These are phyloP conservation scores for Triticum urartu DNA, from an alignment of 176 grass and related monocot genomes.

Conservation along the genomic window DNA sequence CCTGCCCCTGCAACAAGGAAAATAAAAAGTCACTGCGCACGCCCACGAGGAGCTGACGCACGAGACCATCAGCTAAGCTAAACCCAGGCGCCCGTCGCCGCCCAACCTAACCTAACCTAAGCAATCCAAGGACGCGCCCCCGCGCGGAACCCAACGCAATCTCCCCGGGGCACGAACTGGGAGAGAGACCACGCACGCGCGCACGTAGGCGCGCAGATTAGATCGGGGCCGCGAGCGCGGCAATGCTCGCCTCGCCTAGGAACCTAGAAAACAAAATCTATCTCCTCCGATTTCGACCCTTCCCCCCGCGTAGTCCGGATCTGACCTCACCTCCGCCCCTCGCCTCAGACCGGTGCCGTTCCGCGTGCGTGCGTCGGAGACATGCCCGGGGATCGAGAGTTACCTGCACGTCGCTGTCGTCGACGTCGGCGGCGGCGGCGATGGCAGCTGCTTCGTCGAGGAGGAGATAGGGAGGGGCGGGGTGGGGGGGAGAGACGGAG, in stretches of 20 bases:
- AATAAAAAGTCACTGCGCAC: neutral
- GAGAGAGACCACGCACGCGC: neutral
- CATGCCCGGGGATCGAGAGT: neutral
- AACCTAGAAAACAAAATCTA: neutral
- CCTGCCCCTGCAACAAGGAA: neutral
- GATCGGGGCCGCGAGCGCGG: conserved; percentile 23
- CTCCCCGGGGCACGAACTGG: neutral
- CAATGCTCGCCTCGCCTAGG: conserved; percentile 31
- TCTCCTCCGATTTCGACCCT: conserved; percentile 6
- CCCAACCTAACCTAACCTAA: conserved; percentile 6
- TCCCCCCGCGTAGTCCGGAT: conserved; percentile 17
- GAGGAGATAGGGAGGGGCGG: neutral
- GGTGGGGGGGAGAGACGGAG: neutral
- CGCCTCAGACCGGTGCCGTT: neutral
- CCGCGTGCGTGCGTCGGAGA: neutral
- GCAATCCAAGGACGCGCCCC: neutral
- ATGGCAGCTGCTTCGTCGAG: neutral
- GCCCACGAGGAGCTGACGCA: neutral
- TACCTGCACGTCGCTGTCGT: neutral
- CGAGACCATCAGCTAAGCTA: neutral
- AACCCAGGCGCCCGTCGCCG: neutral
- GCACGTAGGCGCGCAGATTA: neutral
- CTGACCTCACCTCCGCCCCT: neutral
- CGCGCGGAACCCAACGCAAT: neutral
- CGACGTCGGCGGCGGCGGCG: neutral